Evolutionary conservation across 1,284 basidiomycete species (phyloP), one percentile per base, ranked within the genome.

Genomic region (Puccinia brachypodii): DNA sequence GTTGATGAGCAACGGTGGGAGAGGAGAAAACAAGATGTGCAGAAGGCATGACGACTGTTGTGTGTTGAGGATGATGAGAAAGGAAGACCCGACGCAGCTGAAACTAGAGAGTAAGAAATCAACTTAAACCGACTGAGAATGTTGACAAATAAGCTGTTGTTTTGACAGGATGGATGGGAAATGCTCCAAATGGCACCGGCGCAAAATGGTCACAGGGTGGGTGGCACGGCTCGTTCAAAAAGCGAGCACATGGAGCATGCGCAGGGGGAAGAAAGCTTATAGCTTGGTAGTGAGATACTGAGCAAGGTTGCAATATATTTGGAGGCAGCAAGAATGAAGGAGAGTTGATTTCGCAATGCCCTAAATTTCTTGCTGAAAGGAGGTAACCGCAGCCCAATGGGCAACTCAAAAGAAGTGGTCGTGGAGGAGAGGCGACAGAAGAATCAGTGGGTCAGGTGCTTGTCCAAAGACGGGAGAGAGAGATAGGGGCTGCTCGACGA

Each of bases 21-120:
- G 76, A 78, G n/a, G 76, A 78, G 38, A 78, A 8, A 47, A 78
- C 64, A 22, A 69, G 38, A 53, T 78, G 64, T n/a, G 76, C 50
- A 28, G 76, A 68, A 19, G 76, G 42, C 76, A 78, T 78, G 3
- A 22, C 38, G 25, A 22, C 66, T 42, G 66, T 25, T 69, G 7
- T 7, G 38, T 6, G 19, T 38, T 33, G 11, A 38, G 2, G 38
- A 9, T 8, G 25, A 66, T 42, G 36, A 66, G 14, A 9, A 40
- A 66, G 14, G 9, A 40, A 60, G 56, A 60, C 14, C 50, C 56
- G 31, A 31, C 56, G 22, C 56, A 60, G 25, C 25, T 56, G 9
- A 19, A n/a, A n/a, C n/a, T n/a, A n/a, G n/a, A n/a, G n/a, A 56
- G 11, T 56, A 14, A 22, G 42, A 44, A 8, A 44, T 44, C 42